Conservation (phyloP, 2,329 filamentous ascomycete species). For the Eutypa lata region DNA sequence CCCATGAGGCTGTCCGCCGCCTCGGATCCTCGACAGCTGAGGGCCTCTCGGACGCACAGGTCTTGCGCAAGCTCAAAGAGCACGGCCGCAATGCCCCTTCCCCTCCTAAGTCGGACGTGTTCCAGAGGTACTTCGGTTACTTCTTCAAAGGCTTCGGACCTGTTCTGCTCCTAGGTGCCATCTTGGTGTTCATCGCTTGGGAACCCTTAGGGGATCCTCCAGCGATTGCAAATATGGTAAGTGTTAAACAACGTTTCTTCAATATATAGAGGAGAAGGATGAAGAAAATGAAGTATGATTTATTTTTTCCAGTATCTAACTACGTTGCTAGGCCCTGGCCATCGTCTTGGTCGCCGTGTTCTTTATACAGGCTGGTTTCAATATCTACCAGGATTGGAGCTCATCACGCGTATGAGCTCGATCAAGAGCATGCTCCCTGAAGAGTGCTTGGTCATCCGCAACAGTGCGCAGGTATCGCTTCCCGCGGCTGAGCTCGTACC, state of each 20-base stretch:
- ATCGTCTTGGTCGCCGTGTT: constrained; percentile 72
- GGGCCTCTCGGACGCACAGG: constrained; percentile 60
- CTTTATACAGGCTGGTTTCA: constrained; percentile 66
- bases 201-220: constrained; percentile 71
- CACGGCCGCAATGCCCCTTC: constrained; percentile 67
- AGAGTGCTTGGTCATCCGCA: constrained; percentile 62
- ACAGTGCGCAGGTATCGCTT: constrained; percentile 48
- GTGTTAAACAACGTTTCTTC: not conserved
- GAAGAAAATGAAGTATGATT: not conserved
- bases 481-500: constrained; percentile 63
- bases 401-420: constrained; percentile 74
- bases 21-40: constrained; percentile 52
- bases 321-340: constrained; percentile 51
- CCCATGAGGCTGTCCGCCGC: constrained; percentile 56
- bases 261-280: too few relatives aligned
- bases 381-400: constrained; percentile 72
- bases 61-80: constrained; percentile 50
- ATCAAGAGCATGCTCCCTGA: constrained; percentile 81
- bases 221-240: constrained; percentile 58
- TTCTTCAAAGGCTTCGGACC: constrained; percentile 76
- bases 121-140: constrained; percentile 61
- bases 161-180: constrained; percentile 63
- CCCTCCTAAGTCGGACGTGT: constrained; percentile 58
- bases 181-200: constrained; percentile 76
- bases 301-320: constrained; percentile 1